Percentiles rank a stretch among this genome's conserved stretches.
Conservation (phyloP, 306 rosid species). For the Alnus glutinosa region DNA sequence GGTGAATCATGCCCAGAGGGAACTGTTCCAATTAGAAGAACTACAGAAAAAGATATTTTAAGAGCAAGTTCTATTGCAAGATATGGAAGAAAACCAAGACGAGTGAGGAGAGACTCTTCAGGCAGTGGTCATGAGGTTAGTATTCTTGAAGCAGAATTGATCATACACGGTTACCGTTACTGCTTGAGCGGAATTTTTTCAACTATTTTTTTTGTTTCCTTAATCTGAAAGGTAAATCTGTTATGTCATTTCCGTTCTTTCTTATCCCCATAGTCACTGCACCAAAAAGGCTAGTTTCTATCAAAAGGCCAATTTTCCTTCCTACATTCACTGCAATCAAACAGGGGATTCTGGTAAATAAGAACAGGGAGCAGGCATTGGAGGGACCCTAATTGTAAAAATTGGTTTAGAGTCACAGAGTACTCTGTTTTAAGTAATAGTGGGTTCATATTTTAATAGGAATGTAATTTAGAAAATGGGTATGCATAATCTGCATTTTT, state of each 20-base stretch:
- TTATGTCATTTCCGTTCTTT: slow-evolving; percentile 12
- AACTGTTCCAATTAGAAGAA: slow-evolving; percentile 86
- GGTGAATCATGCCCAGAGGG: slow-evolving; percentile 90
- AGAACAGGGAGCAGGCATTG: slow-evolving; percentile 12
- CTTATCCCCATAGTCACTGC: slow-evolving; percentile 15
- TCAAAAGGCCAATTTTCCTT: slow-evolving; percentile 18
- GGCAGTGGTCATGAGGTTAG: slow-evolving; percentile 93
- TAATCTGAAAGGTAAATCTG: slow-evolving; percentile 26
- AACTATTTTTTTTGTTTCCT: neutral
- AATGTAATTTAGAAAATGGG: neutral
- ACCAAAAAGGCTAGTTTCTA: slow-evolving; percentile 11
- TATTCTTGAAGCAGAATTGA: neutral
- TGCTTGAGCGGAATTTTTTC: neutral
- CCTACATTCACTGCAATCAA: slow-evolving; percentile 12
- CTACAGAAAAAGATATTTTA: slow-evolving; percentile 67
- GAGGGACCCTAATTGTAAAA: slow-evolving; percentile 35
- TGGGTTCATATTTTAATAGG: slow-evolving; percentile 9
- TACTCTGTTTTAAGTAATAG: slow-evolving; percentile 22
- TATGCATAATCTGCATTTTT: neutral
- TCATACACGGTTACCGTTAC: neutral
- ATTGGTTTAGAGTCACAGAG: slow-evolving; percentile 16
- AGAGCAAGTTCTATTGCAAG: slow-evolving; percentile 72
- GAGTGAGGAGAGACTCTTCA: slow-evolving; percentile 76
- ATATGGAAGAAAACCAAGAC: slow-evolving; percentile 81
- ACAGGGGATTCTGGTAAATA: slow-evolving; percentile 6